Base-by-base conservation (phyloP, 2,329 filamentous ascomycete species). In the Leptographium wingfieldii region DNA sequence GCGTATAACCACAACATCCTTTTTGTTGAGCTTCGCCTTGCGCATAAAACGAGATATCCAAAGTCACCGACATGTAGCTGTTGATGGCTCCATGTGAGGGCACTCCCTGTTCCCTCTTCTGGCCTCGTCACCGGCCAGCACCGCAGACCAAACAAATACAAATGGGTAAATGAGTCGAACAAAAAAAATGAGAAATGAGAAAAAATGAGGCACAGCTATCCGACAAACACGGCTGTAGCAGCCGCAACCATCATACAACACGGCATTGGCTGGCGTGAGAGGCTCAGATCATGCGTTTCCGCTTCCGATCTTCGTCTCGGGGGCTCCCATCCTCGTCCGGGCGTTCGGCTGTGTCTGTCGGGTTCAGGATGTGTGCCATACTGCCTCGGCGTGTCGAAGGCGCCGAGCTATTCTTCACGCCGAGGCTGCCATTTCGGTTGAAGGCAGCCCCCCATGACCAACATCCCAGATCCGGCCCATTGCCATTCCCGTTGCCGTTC, bases 361-460 rank as follows among this genome's bases (percentile, higher is more conserved):
- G 80, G 66, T 84, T 84, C n/a, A 84, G 72, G 22, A 84, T 84
- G 62, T 84, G 81, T 0, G 81, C 81, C 80, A 84, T 83, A 69
- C 81, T 84, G 29, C 81, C 80, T 56, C 81, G 71, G 54, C 81
- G 72, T 0, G 81, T 84, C 0, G 80, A 77, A 2, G 81, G 81
- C 0, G 74, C 79, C 1, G 81, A 84, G 61, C 77, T 76, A 64
- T 84, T 81, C 62, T 76, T 79, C 54, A 82, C 67, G 4, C 73
- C 69, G 10, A 82, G 71, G 25, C 76, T 77, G 57, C 78, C 79
- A 52, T 52, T 62, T 59, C 63, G 83, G 77, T 46, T 33, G 29
- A 57, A 16, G 2, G 56, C 56, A 6, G 25, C 16, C 9, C 56
- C 56, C 56, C 56, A 57, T 6, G 56, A 57, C 56, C 56, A 57